A percentile compares a stretch with the other conserved stretches of the same genome.
Evolutionary conservation across 2,329 filamentous ascomycete species (phyloP).

Genomic region (Cercospora nicotianae): DNA sequence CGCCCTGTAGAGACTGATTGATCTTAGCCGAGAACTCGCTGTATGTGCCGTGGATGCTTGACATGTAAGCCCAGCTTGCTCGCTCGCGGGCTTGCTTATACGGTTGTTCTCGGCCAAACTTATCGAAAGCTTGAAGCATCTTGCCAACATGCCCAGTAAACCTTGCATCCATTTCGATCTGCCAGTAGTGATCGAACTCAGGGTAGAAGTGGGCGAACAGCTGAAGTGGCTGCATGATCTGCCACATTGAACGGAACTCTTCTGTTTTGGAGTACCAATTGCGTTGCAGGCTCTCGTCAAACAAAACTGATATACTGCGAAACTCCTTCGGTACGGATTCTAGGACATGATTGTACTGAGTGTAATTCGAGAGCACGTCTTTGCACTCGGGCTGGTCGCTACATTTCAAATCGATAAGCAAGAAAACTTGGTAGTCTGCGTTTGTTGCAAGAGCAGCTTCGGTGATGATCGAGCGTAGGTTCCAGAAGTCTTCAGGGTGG

Average conservation of each 20-base stretch:
- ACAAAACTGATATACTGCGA: conserved; percentile 78
- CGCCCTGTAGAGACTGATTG: conserved; percentile 50
- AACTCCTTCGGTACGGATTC: conserved; percentile 73
- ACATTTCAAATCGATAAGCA: conserved; percentile 83
- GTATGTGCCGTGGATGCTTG: conserved; percentile 50
- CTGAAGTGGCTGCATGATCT: conserved; percentile 61
- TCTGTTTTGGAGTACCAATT: conserved; percentile 68
- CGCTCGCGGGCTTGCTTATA: conserved; percentile 70
- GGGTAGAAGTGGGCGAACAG: conserved; percentile 49
- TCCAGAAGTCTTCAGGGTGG: conserved; percentile 73
- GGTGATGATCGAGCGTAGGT: conserved; percentile 75
- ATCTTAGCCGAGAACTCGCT: conserved; percentile 4
- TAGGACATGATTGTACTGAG: conserved; percentile 56
- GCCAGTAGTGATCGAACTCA: conserved; percentile 62
- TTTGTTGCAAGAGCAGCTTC: conserved; percentile 77
- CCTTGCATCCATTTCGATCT: conserved; percentile 82
- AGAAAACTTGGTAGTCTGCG: conserved; percentile 78
- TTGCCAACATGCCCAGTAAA: conserved; percentile 67
- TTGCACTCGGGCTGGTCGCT: conserved; percentile 57
- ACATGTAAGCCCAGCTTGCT: conserved; percentile 69
- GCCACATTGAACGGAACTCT: conserved; percentile 65
- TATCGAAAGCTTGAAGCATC: conserved; percentile 45
- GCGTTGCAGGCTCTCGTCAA: conserved; percentile 85
- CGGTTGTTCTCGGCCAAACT: conserved; percentile 64
- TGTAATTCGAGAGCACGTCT: conserved; percentile 72